These are phyloP conservation scores for Amesomyces nigricolor DNA, from an alignment of 2,329 filamentous ascomycete species.

Conservation along the genomic window DNA sequence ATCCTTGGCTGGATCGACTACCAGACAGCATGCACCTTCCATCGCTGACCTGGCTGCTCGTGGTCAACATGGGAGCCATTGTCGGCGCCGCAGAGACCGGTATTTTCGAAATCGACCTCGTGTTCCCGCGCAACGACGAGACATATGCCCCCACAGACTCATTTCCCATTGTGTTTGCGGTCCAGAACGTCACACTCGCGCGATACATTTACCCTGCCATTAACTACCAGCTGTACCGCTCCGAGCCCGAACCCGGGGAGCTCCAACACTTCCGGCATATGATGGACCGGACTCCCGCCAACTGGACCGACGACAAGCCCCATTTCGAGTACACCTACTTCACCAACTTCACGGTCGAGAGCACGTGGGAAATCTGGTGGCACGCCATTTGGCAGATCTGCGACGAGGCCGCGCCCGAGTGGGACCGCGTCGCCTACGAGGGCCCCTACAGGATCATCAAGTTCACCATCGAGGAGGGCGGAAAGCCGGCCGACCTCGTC, in stretches of 20 bases:
- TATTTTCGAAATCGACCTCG: constrained; percentile 26
- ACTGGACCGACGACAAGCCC: not conserved
- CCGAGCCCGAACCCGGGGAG: not conserved
- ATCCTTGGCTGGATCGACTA: too few relatives aligned
- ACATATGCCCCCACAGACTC: constrained; percentile 25
- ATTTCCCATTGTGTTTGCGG: constrained; percentile 29
- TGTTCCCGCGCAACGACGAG: constrained; percentile 30
- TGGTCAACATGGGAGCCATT: constrained; percentile 14
- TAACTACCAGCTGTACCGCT: not conserved
- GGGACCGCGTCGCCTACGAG: not conserved
- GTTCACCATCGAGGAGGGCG: constrained; percentile 2
- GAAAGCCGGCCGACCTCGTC: constrained; percentile 3
- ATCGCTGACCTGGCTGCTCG: constrained; percentile 4
- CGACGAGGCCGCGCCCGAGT: not conserved
- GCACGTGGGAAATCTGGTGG: too few relatives aligned
- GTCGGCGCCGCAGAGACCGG: not conserved
- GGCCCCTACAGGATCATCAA: not conserved
- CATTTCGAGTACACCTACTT: not conserved
- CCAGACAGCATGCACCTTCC: constrained; percentile 4
- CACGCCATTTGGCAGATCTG: not conserved
- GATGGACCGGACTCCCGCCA: not conserved
- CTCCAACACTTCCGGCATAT: not conserved
- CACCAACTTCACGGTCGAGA: too few relatives aligned
- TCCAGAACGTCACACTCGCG: constrained; percentile 26
- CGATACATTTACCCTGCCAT: constrained; percentile 10